Evolutionary conservation across 208 protist genomes (phyloP).

Genomic region (Wallacemonas sp.): DNA sequence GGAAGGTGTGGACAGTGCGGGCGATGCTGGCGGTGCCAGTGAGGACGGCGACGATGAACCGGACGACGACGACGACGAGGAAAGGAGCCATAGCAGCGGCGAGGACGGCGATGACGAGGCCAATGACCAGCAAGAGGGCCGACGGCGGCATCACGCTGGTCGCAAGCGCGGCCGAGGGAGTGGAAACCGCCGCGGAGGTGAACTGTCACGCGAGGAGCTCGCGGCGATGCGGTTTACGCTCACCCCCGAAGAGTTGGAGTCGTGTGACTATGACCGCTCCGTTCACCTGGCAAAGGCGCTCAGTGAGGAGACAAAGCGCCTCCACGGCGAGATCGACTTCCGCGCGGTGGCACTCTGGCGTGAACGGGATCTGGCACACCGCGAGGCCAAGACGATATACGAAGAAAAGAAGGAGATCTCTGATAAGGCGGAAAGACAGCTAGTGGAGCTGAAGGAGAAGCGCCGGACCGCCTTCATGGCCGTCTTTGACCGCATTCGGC

Average conservation of each 20-base stretch:
- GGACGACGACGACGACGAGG: constrained; percentile 2
- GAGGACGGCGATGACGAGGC: constrained; percentile 21
- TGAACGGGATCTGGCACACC: constrained; percentile 87
- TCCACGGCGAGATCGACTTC: constrained; percentile 91
- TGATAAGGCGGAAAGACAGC: constrained; percentile 67
- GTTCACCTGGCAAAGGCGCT: constrained; percentile 87
- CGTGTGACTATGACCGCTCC: constrained; percentile 80
- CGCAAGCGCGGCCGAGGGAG: neutral
- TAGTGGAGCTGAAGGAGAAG: constrained; percentile 71
- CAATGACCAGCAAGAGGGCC: constrained; percentile 15
- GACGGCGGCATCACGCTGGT: constrained; percentile 7
- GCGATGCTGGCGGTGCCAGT: neutral
- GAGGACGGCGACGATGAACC: constrained; percentile 2
- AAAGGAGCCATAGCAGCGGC: constrained; percentile 1
- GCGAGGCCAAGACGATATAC: constrained; percentile 58
- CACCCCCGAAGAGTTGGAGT: constrained; percentile 62
- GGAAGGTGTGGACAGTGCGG: constrained; percentile 6
- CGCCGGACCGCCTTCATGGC: constrained; percentile 97
- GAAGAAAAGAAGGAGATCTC: constrained; percentile 47
- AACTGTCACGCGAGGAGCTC: constrained; percentile 27
- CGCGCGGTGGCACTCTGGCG: constrained; percentile 96
- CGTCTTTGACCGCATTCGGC: constrained; percentile 97
- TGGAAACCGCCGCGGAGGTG: neutral
- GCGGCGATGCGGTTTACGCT: constrained; percentile 60
- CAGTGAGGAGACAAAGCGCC: constrained; percentile 79